Evolutionary conservation across 768 basidiomycete species (phyloP).

Genomic region (Trametes elegans): DNA sequence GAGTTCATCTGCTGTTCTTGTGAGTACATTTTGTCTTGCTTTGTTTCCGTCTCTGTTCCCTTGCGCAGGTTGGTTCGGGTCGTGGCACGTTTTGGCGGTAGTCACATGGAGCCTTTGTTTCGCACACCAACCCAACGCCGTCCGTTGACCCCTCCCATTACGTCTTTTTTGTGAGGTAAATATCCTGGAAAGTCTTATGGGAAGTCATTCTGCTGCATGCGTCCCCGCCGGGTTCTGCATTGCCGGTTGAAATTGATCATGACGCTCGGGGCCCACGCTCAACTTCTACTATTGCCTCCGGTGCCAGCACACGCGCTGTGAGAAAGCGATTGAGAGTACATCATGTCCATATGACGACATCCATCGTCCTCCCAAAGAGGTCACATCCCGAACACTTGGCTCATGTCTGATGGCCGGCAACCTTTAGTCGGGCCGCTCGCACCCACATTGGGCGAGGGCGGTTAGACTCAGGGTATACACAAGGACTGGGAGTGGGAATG

Average conservation of each 20-base stretch:
- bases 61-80: neutral
- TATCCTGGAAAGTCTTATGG: too few species aligned
- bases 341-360: neutral
- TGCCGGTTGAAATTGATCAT: neutral
- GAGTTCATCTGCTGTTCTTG: constrained; percentile 46
- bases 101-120: neutral
- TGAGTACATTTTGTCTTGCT: constrained; percentile 19
- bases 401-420: too few species aligned
- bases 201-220: neutral
- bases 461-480: too few species aligned
- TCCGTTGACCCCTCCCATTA: too few species aligned
- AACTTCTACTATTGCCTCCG: constrained; percentile 6
- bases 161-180: too few species aligned
- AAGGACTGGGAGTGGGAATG: too few species aligned
- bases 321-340: neutral
- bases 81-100: neutral
- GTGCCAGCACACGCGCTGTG: constrained; percentile 1
- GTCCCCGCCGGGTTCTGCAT: neutral
- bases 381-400: neutral
- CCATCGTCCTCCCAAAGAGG: neutral
- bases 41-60: neutral
- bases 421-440: too few species aligned
- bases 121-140: too few species aligned
- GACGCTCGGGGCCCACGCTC: too few species aligned
- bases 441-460: too few species aligned